Evolutionary conservation across 495 filamentous ascomycete species (phyloP), one percentile per base, ranked within the genome.

Genomic region (Penicillium angulare): DNA sequence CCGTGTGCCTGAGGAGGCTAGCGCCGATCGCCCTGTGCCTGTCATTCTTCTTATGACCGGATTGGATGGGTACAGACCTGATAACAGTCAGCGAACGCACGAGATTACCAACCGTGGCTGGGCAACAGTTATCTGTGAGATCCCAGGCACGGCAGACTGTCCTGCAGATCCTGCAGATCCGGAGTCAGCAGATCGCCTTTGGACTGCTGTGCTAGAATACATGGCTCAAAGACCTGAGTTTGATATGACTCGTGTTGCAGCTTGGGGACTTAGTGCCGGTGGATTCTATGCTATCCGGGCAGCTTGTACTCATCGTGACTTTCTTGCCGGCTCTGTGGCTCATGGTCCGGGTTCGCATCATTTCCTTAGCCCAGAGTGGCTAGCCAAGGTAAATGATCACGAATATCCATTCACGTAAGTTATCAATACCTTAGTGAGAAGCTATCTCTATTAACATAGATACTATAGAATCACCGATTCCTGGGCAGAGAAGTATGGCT

Each of bases 111-210:
- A 71, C 44, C 81, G 78, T 51, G 82, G 78, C 17, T 86, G 78
- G 82, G 84, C 65, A 20, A 71, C 64, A 1, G 73, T 90, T 3
- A 72, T 88, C 22, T 76, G 81, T 20, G 88, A 92, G 68, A 88
- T 92, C 49, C 88, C 88, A 0, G 88, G 88, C 0, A 92, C 88
- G 1, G 88, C 86, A 2, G 88, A 92, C 62, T 88, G 79, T 50
- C 88, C 87, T 0, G 86, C 87, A 0, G 81, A 84, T 48, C 71
- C 76, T 3, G 66, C 66, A 1, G 81, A 85, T 43, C 71, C 75
- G 0, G 70, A 66, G 16, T 75, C 74, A 1, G 69, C 78, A 0
- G 81, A 84, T 50, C 71, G 80, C 1, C 60, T 80, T 20, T 72
- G 68, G 68, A 71, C 72, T 24, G 85, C 78, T 45, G 65, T 90